These are phyloP conservation scores for Eurotiales sp. DNA, from an alignment of 2,329 filamentous ascomycete species.

Conservation along the genomic window DNA sequence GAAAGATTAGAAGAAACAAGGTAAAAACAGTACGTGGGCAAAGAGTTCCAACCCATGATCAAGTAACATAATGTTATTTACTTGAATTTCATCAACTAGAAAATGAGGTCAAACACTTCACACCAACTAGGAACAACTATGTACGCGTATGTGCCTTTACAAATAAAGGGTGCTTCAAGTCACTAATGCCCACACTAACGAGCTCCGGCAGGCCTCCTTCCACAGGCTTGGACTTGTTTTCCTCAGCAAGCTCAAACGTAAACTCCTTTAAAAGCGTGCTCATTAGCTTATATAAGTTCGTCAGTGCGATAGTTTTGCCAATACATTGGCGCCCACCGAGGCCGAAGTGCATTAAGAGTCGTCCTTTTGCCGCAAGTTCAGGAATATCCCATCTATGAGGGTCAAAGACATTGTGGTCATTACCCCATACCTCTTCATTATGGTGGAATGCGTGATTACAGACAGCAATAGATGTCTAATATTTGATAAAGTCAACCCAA, in stretches of 20 bases:
- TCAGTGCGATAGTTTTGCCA: slow-evolving; percentile 32
- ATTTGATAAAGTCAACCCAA: not conserved
- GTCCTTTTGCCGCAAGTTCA: slow-evolving; percentile 16
- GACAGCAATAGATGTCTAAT: slow-evolving; percentile 28
- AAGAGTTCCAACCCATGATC: too few relatives aligned
- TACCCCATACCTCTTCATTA: slow-evolving; percentile 29
- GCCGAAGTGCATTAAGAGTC: slow-evolving; percentile 34
- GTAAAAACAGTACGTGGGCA: too few relatives aligned
- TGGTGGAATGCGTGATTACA: slow-evolving; percentile 36
- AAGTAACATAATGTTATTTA: too few relatives aligned
- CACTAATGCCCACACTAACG: slow-evolving; percentile 12
- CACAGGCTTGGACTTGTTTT: not conserved
- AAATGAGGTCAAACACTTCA: too few relatives aligned
- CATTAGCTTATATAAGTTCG: slow-evolving; percentile 33
- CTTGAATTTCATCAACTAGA: too few relatives aligned
- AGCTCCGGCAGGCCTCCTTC: slow-evolving; percentile 1
- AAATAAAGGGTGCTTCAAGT: slow-evolving; percentile 7
- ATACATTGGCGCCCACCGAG: slow-evolving; percentile 32
- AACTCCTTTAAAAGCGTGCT: slow-evolving; percentile 30
- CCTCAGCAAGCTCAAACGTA: slow-evolving; percentile 28
- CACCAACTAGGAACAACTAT: too few relatives aligned
- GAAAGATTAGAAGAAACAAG: too few relatives aligned
- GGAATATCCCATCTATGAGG: slow-evolving; percentile 26
- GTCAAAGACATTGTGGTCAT: slow-evolving; percentile 29
- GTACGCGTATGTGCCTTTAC: too few relatives aligned